Evolutionary conservation across 805 yeast genomes (phyloP).

Genomic region (Starmerella cellae): DNA sequence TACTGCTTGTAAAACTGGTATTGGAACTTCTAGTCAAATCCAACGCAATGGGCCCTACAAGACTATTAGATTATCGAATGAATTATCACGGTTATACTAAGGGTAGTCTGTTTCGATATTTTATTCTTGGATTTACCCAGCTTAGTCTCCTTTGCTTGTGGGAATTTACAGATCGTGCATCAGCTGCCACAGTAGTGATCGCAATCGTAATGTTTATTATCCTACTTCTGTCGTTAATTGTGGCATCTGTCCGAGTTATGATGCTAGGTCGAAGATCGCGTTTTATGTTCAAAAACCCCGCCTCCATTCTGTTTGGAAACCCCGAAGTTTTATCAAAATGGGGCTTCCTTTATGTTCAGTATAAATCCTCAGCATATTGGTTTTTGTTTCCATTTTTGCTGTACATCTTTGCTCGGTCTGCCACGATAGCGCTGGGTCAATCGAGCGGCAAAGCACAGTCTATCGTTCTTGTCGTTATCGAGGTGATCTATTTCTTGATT

Average conservation of each 20-base stretch:
- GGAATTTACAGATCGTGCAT: conserved; percentile 76
- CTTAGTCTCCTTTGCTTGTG: conserved; percentile 67
- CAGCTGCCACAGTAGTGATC: conserved; percentile 67
- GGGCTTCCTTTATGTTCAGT: conserved; percentile 88
- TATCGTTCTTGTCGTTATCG: conserved; percentile 59
- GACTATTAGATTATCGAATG: conserved; percentile 61
- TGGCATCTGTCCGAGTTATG: conserved; percentile 64
- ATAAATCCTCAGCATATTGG: conserved; percentile 73
- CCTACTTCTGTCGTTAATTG: conserved; percentile 44
- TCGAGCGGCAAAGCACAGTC: conserved; percentile 70
- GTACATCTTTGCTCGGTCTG: conserved; percentile 59
- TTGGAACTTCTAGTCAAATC: conserved; percentile 51
- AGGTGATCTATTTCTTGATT: conserved; percentile 51
- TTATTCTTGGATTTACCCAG: conserved; percentile 79
- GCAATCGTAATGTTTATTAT: conserved; percentile 59
- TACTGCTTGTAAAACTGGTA: conserved; percentile 54
- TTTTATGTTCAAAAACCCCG: conserved; percentile 72
- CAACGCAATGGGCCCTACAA: conserved; percentile 45
- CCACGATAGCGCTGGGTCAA: conserved; percentile 81
- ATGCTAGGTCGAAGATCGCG: conserved; percentile 61
- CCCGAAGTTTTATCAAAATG: conserved; percentile 64
- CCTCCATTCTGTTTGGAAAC: conserved; percentile 80
- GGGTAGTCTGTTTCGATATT: conserved; percentile 76
- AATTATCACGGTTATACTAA: conserved; percentile 48
- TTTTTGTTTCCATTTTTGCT: conserved; percentile 55